Conservation (phyloP, 208 protist species). For the Kentomonas sorsogonicus region DNA sequence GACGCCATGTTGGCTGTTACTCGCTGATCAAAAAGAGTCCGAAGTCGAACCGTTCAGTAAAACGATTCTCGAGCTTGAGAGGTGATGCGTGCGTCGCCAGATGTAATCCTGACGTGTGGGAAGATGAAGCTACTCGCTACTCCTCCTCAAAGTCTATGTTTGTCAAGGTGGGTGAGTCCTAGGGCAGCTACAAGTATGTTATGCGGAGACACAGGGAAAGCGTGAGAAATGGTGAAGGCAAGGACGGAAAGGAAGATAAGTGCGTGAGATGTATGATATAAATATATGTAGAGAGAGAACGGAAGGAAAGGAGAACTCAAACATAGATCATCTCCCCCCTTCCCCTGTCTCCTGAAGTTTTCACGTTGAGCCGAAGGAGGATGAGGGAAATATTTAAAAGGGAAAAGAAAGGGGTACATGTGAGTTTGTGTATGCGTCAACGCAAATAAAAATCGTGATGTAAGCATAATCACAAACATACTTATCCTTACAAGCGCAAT, state of each 20-base stretch:
- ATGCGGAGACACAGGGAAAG: background rate
- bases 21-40: too few relatives aligned
- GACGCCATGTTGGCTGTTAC: too few relatives aligned
- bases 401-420: background rate
- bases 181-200: background rate
- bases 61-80: too few relatives aligned
- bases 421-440: too few relatives aligned
- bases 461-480: conserved; percentile 2
- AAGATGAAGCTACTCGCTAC: too few relatives aligned
- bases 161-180: too few relatives aligned
- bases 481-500: background rate
- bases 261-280: background rate
- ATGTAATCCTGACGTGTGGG: too few relatives aligned
- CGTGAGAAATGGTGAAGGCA: conserved; percentile 6
- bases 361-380: conserved; percentile 6
- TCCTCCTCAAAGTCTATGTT: too few relatives aligned
- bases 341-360: background rate
- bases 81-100: too few relatives aligned
- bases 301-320: background rate
- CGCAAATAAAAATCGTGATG: conserved; percentile 6
- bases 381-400: background rate
- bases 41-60: too few relatives aligned
- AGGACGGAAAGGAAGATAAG: conserved; percentile 9
- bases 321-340: conserved; percentile 3
- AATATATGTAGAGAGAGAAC: background rate